Base-by-base conservation (phyloP, 768 basidiomycete species). In the Russula foetens region DNA sequence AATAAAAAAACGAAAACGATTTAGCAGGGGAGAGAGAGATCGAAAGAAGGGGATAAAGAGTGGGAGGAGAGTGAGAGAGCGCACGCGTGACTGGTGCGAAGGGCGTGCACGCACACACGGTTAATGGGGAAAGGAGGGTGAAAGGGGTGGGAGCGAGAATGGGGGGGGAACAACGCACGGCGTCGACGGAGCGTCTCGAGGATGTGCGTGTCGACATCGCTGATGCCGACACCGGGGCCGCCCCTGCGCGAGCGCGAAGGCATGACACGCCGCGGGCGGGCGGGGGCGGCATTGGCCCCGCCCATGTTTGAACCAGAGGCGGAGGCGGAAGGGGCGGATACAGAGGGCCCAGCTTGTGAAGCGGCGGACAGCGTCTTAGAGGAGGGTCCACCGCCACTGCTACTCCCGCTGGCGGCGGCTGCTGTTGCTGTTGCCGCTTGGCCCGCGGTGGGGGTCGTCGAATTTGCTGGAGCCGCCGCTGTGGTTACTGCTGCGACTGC, bases 191-290 rank as follows among this genome's bases (percentile, higher is more conserved):
- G 80, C 63, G 85, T 87, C 66, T 93, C 91, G 64, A 92, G 72
- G 71, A 95, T 89, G 83, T 91, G 85, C 56, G 84, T 67, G 75
- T 95, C 92, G 19, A 85, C 78, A 70, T 91, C 88, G 70, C 85
- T 84, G 62, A 75, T 86, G 58, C 92, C 90, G 53, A 90, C 82
- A 38, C 89, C 90, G 29, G 88, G 86, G 17, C 89, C 90, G 57
- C 89, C 86, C 58, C 92, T 82, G 67, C 90, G 79, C 58, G 87
- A 81, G 67, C 92, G 83, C 71, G 89, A 82, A 45, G 92, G 92
- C 58, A 92, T 75, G 46, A 92, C 85, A 71, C 92, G 85, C 74
- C 87, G 88, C 73, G 84, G 85, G 58, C 81, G 83, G 63, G 75
- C 8, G 8, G 35, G 9, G 2, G 35, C 4, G 9, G 35, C 39